phyloP scores from a whole-genome alignment of 116 monocot genomes.

The Zostera marina region DNA sequence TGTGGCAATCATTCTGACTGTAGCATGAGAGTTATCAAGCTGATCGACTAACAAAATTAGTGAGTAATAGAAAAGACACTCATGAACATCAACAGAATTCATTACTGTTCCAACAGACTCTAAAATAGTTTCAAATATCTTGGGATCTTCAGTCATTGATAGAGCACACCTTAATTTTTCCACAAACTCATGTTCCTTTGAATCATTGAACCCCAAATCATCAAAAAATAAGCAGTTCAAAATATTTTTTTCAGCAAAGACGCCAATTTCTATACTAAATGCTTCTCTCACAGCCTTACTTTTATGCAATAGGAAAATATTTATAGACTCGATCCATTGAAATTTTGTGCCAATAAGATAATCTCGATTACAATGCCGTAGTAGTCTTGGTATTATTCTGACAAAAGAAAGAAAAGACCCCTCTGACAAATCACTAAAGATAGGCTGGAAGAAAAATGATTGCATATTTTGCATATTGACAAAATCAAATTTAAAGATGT shows the following conservation, averaged over 20 bases:
- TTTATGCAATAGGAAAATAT: slow-evolving; percentile 59
- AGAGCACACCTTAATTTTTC: slow-evolving; percentile 52
- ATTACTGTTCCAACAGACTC: slow-evolving; percentile 50
- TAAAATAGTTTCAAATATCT: slow-evolving; percentile 55
- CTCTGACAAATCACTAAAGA: slow-evolving; percentile 39
- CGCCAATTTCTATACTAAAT: slow-evolving; percentile 46
- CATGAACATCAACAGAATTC: slow-evolving; percentile 34
- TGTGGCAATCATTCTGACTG: slow-evolving; percentile 43
- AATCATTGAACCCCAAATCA: slow-evolving; percentile 10
- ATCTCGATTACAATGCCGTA: slow-evolving; percentile 37
- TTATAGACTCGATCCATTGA: slow-evolving; percentile 61
- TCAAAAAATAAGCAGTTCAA: slow-evolving; percentile 40
- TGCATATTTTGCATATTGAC: slow-evolving; percentile 34
- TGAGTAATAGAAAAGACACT: slow-evolving; percentile 36
- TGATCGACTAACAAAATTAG: slow-evolving; percentile 72
- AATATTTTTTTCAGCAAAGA: slow-evolving; percentile 42
- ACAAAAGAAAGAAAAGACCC: slow-evolving; percentile 31
- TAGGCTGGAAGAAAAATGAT: slow-evolving; percentile 45
- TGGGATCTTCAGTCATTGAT: slow-evolving; percentile 34
- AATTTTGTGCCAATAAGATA: slow-evolving; percentile 23
- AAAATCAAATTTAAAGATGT: slow-evolving; percentile 12
- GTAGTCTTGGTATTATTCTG: slow-evolving; percentile 49
- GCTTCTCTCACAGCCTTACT: slow-evolving; percentile 59
- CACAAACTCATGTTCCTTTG: slow-evolving; percentile 45
- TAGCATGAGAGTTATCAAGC: slow-evolving; percentile 44